These are phyloP conservation scores for Lomentospora prolificans DNA, from an alignment of 2,329 filamentous ascomycete species.

Conservation along the genomic window DNA sequence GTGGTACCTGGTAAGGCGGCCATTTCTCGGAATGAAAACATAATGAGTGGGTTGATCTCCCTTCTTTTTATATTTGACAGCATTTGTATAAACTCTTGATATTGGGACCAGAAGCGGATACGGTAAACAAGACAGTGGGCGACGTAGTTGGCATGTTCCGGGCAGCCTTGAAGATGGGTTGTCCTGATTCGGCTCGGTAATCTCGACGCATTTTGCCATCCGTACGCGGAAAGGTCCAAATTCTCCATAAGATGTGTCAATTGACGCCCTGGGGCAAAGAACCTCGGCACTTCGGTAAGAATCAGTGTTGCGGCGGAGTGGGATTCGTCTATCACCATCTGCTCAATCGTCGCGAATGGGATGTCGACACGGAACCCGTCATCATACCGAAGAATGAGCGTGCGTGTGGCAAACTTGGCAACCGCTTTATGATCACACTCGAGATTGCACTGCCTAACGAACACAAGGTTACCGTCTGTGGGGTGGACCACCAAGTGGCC, in stretches of 20 bases:
- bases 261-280: constrained; percentile 25
- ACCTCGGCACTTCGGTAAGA: constrained; percentile 39
- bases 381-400: constrained; percentile 28
- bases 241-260: not conserved
- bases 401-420: constrained; percentile 32
- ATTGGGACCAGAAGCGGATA: not conserved
- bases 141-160: not conserved
- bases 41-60: not conserved
- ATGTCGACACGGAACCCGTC: constrained; percentile 31
- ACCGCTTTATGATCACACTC: constrained; percentile 20
- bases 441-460: constrained; percentile 28
- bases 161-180: constrained; percentile 1
- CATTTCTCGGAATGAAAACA: not conserved
- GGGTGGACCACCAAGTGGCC: constrained; percentile 36
- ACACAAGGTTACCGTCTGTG: constrained; percentile 24
- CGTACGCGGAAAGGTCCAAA: not conserved
- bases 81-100: not conserved
- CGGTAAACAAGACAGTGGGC: constrained; percentile 5
- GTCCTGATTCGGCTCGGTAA: not conserved
- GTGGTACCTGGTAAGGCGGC: not conserved
- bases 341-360: constrained; percentile 35
- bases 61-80: constrained; percentile 4
- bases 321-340: constrained; percentile 26
- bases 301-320: constrained; percentile 36
- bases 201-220: not conserved